Conservation (phyloP, 306 rosid genomes). For the Begonia fuchsioides region DNA sequence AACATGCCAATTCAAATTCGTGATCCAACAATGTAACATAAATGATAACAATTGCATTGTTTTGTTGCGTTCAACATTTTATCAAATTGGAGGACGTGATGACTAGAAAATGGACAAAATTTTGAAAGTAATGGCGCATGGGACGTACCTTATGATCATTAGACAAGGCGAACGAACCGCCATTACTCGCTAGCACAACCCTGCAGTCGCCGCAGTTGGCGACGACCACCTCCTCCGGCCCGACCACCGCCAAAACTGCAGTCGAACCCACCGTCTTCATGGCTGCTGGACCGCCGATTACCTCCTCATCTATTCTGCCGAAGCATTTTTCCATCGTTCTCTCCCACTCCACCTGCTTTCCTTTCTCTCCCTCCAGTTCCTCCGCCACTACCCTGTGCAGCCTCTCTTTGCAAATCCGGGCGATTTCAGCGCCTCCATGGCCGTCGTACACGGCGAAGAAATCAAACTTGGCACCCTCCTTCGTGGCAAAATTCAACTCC, state of each 20-base stretch:
- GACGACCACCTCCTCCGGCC: slow-evolving; percentile 31
- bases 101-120: neutral
- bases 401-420: slow-evolving; percentile 44
- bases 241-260: slow-evolving; percentile 47
- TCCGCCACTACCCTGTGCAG: slow-evolving; percentile 45
- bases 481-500: slow-evolving; percentile 31
- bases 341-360: slow-evolving; percentile 30
- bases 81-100: neutral
- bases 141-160: slow-evolving; percentile 60
- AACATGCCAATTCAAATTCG: neutral
- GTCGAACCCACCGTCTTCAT: slow-evolving; percentile 53
- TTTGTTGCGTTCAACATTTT: neutral
- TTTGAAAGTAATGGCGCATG: neutral
- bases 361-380: slow-evolving; percentile 19
- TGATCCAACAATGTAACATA: no score
- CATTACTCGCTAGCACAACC: slow-evolving; percentile 65
- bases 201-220: slow-evolving; percentile 84
- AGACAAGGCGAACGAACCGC: slow-evolving; percentile 44
- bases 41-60: neutral
- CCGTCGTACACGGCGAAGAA: slow-evolving; percentile 79
- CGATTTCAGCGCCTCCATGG: slow-evolving; percentile 70
- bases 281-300: slow-evolving; percentile 19
- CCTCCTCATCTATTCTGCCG: slow-evolving; percentile 55
- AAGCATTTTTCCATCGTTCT: slow-evolving; percentile 69
- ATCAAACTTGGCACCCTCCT: slow-evolving; percentile 20